Percentiles rank a stretch among this genome's conserved stretches.
These are phyloP conservation scores for Sphaerosporella brunnea DNA, from an alignment of 495 filamentous ascomycete species.

Conservation along the genomic window DNA sequence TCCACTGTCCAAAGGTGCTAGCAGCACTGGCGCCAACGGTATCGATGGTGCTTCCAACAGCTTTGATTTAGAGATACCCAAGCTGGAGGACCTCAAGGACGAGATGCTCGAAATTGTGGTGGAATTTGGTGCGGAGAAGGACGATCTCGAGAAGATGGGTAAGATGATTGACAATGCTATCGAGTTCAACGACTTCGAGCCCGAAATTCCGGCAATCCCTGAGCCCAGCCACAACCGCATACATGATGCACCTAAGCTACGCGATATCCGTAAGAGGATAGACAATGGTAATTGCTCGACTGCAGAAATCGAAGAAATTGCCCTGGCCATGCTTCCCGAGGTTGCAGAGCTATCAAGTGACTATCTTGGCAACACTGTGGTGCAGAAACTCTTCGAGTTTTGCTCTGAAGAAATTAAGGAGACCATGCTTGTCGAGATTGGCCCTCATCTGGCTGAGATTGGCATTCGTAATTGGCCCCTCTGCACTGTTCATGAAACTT, in stretches of 20 bases:
- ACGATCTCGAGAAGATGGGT: constrained; percentile 55
- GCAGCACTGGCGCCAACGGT: constrained; percentile 27
- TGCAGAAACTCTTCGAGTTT: constrained; percentile 93
- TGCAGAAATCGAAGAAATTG: constrained; percentile 81
- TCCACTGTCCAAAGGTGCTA: constrained; percentile 15
- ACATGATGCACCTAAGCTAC: constrained; percentile 86
- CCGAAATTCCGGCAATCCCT: constrained; percentile 74
- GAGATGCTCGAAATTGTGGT: constrained; percentile 77
- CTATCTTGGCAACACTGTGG: constrained; percentile 97
- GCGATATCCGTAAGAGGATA: constrained; percentile 92
- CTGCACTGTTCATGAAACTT: not conserved
- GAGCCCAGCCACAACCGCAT: constrained; percentile 81
- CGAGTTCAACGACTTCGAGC: constrained; percentile 47
- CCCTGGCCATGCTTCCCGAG: constrained; percentile 81
- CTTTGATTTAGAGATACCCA: constrained; percentile 46
- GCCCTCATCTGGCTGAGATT: constrained; percentile 86
- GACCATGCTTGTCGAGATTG: constrained; percentile 73
- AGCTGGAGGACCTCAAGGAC: constrained; percentile 52
- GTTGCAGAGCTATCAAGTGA: constrained; percentile 78
- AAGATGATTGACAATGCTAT: constrained; percentile 59
- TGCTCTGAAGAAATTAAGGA: constrained; percentile 82
- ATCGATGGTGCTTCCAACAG: constrained; percentile 27
- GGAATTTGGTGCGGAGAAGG: constrained; percentile 74
- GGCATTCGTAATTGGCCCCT: constrained; percentile 41
- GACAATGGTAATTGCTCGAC: constrained; percentile 77